Evolutionary conservation across 352 stramenopile genomes (phyloP).

Genomic region (Phytophthora fragariae): DNA sequence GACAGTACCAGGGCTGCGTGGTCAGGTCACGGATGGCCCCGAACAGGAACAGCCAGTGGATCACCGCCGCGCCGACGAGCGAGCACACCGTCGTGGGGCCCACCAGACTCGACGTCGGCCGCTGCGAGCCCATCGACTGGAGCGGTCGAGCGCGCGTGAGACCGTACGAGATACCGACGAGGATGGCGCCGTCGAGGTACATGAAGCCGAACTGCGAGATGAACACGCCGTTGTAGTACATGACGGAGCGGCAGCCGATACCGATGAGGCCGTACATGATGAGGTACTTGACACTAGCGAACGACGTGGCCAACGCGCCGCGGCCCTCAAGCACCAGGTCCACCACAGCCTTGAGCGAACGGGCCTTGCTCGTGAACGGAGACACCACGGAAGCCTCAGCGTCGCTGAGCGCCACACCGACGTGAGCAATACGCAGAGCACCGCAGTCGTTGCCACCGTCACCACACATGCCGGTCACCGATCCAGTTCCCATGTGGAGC

Average conservation of each 20-base stretch:
- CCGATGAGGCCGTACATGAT: slow-evolving; percentile 91
- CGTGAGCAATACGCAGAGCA: slow-evolving; percentile 90
- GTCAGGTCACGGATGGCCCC: slow-evolving; percentile 66
- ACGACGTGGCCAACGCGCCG: slow-evolving; percentile 82
- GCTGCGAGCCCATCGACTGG: slow-evolving; percentile 60
- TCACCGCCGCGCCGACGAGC: slow-evolving; percentile 58
- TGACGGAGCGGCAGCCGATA: slow-evolving; percentile 83
- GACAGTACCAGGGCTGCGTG: slow-evolving; percentile 70
- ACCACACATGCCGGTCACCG: slow-evolving; percentile 84
- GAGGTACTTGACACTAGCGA: slow-evolving; percentile 87
- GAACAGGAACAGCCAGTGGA: slow-evolving; percentile 85
- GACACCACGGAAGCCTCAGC: slow-evolving; percentile 89
- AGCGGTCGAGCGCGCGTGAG: slow-evolving; percentile 78
- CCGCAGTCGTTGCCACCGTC: slow-evolving; percentile 93
- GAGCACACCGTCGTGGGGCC: slow-evolving; percentile 77
- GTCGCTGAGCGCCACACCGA: slow-evolving; percentile 91
- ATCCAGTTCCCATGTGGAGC: slow-evolving; percentile 66
- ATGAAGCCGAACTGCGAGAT: slow-evolving; percentile 91
- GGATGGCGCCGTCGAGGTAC: slow-evolving; percentile 81
- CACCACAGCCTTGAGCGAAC: slow-evolving; percentile 75
- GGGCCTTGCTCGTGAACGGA: slow-evolving; percentile 90
- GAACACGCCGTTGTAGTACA: slow-evolving; percentile 89
- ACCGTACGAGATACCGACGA: slow-evolving; percentile 81
- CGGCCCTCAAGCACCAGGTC: slow-evolving; percentile 85
- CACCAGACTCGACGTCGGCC: slow-evolving; percentile 86